Conservation (phyloP, 2,329 filamentous ascomycete genomes). For the Sporothrix variecibatus region DNA sequence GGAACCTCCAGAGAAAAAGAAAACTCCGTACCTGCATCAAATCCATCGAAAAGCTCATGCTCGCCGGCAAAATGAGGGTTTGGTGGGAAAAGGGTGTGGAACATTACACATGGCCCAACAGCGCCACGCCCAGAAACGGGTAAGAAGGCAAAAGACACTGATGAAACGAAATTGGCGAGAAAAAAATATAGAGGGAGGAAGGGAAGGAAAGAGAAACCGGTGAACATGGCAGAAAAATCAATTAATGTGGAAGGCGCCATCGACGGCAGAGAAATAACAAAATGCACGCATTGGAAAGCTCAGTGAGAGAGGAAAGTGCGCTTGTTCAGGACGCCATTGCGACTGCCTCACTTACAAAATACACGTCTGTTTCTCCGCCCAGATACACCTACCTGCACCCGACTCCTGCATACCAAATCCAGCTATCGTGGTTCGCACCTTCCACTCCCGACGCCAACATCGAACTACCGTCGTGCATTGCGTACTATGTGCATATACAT, state of each 20-base stretch:
- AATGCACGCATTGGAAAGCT: background rate
- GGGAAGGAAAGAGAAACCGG: background rate
- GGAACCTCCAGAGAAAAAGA: background rate
- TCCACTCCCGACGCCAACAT: background rate
- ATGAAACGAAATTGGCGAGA: slow-evolving; percentile 16
- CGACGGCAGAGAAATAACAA: background rate
- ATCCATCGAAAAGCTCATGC: background rate
- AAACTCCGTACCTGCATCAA: background rate
- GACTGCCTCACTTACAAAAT: background rate
- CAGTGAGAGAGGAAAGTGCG: background rate
- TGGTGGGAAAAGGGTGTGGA: background rate
- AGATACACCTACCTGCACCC: background rate
- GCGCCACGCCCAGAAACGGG: slow-evolving; percentile 7
- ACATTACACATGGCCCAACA: background rate
- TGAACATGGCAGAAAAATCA: background rate
- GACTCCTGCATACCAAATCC: background rate
- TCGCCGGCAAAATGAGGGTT: background rate
- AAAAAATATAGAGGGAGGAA: background rate
- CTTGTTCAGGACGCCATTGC: background rate
- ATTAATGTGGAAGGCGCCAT: background rate
- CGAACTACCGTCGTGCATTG: background rate
- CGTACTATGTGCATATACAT: background rate
- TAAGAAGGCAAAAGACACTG: background rate
- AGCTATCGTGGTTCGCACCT: background rate
- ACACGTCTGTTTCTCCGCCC: background rate